Percentiles rank a stretch among this genome's conserved stretches.
Conservation (phyloP, 352 stramenopile genomes). For the Globisporangium canariense region DNA sequence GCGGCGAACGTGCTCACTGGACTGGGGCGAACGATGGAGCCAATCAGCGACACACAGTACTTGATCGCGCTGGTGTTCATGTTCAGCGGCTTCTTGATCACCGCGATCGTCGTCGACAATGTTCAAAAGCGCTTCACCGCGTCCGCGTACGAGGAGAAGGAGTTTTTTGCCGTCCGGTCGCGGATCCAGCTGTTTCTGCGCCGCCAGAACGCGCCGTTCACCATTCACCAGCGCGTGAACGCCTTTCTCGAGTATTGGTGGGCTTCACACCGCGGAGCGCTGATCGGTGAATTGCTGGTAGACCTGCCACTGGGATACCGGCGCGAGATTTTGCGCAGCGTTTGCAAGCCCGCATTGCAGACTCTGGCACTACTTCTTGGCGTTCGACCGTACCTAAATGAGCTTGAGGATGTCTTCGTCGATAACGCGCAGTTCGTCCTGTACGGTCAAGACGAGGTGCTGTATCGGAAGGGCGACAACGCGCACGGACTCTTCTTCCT, state of each 20-base stretch:
- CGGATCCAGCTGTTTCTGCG: conserved; percentile 43
- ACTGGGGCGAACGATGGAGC: conserved; percentile 36
- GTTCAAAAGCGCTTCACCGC: conserved; percentile 51
- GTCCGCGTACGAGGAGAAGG: conserved; percentile 44
- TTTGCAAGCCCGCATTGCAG: conserved; percentile 35
- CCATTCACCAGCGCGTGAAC: conserved; percentile 41
- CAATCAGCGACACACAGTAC: conserved; percentile 35
- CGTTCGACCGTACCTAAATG: conserved; percentile 22
- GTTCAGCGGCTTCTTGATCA: conserved; percentile 49
- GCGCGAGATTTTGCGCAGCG: conserved; percentile 33
- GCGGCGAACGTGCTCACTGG: conserved; percentile 31
- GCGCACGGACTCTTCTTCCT: conserved; percentile 33
- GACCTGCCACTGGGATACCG: conserved; percentile 32
- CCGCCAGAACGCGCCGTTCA: conserved; percentile 34
- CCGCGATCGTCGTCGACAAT: conserved; percentile 44
- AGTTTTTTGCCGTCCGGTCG: conserved; percentile 41
- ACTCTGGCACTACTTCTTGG: conserved; percentile 25
- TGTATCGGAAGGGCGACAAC: conserved; percentile 38
- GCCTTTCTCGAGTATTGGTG: conserved; percentile 52
- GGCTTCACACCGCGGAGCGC: conserved; percentile 36
- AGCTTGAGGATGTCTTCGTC: conserved; percentile 34
- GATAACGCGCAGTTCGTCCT: conserved; percentile 35
- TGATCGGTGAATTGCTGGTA: conserved; percentile 34
- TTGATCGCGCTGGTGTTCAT: conserved; percentile 41
- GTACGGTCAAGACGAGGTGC: conserved; percentile 37